phyloP scores from a whole-genome alignment of 2,329 filamentous ascomycete species.

The Ustilaginoidea virens region DNA sequence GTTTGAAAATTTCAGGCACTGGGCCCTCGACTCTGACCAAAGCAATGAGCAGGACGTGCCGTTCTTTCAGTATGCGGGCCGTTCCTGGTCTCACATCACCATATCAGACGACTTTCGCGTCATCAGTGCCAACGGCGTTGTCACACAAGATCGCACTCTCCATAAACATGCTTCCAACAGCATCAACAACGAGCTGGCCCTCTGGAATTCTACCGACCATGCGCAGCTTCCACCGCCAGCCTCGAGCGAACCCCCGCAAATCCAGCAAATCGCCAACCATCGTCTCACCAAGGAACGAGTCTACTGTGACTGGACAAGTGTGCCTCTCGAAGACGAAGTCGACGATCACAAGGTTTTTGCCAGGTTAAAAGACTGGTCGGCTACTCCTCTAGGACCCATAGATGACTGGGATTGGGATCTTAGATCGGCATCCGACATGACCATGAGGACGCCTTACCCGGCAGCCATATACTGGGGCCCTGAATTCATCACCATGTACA shows the following conservation, averaged over 20 bases:
- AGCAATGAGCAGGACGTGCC: slow-evolving; percentile 1
- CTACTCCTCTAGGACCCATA: slow-evolving; percentile 30
- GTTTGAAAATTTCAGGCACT: slow-evolving; percentile 3
- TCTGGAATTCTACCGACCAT: background rate
- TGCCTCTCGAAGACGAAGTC: slow-evolving; percentile 1
- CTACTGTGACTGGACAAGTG: slow-evolving; percentile 5
- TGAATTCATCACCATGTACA: slow-evolving; percentile 48
- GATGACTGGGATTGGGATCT: slow-evolving; percentile 29
- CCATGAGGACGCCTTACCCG: slow-evolving; percentile 39
- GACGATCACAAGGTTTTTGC: slow-evolving; percentile 18
- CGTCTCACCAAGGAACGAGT: slow-evolving; percentile 9
- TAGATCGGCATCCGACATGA: slow-evolving; percentile 27
- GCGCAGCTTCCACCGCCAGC: background rate
- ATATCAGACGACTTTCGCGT: slow-evolving; percentile 1
- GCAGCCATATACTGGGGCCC: slow-evolving; percentile 48
- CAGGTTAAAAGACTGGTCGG: slow-evolving; percentile 28
- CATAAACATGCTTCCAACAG: background rate
- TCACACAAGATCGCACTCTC: slow-evolving; percentile 7
- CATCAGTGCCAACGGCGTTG: slow-evolving; percentile 8
- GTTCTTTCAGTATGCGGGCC: slow-evolving; percentile 5
- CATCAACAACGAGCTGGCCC: background rate
- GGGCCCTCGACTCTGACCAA: slow-evolving; percentile 1
- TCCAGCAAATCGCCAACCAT: slow-evolving; percentile 11
- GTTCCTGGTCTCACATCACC: slow-evolving; percentile 4
- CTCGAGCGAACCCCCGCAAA: slow-evolving; percentile 2